Evolutionary conservation across 108 stramenopile species (phyloP).

Genomic region (Cyclotella atomus): DNA sequence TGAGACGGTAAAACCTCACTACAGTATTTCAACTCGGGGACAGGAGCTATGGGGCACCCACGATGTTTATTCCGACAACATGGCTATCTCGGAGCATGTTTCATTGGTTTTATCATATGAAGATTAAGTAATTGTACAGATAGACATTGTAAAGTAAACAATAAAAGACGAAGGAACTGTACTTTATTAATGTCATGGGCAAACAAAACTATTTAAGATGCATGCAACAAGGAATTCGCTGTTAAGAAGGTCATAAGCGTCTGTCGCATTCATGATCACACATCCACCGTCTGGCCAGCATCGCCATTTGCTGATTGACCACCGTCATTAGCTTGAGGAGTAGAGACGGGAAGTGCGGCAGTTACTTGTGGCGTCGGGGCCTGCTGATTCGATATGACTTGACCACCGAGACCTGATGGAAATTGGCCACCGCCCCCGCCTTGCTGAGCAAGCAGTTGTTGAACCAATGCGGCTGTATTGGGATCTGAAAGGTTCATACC

Average conservation of each 20-base stretch:
- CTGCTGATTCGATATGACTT: constrained; percentile 5
- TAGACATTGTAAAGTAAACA: too few species aligned
- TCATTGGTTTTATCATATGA: constrained; percentile 13
- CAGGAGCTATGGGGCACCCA: constrained; percentile 52
- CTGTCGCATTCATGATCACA: too few species aligned
- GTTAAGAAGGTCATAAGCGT: too few species aligned
- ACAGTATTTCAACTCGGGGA: constrained; percentile 40
- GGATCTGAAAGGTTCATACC: constrained; percentile 17
- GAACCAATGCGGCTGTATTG: constrained; percentile 36
- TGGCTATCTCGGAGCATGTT: constrained; percentile 21
- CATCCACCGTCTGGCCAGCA: background rate
- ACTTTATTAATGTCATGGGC: background rate
- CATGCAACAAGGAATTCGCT: too few species aligned
- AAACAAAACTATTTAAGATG: too few species aligned
- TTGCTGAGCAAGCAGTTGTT: constrained; percentile 48
- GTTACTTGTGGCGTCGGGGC: background rate
- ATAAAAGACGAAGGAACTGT: too few species aligned
- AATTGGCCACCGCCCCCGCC: constrained; percentile 10
- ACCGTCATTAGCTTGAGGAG: too few species aligned
- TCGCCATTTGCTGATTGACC: background rate
- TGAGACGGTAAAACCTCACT: constrained; percentile 38
- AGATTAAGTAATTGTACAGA: too few species aligned
- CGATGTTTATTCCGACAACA: constrained; percentile 49
- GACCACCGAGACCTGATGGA: background rate
- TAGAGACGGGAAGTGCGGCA: background rate